Conservation (phyloP, 2,329 filamentous ascomycete species). For the Sporothrix humicola region DNA sequence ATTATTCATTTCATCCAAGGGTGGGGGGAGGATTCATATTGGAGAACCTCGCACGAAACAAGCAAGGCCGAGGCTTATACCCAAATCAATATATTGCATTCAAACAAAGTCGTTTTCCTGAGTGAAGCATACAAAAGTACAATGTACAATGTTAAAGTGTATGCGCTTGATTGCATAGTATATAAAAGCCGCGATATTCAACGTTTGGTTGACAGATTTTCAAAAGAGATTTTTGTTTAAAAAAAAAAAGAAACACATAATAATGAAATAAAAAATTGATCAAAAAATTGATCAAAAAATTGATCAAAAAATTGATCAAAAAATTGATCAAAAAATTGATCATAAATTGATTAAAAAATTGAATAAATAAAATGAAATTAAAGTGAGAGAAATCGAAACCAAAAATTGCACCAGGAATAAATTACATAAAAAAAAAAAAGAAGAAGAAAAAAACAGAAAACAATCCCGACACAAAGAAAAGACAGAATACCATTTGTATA, state of each 20-base stretch:
- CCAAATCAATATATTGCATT: background rate
- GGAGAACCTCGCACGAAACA: background rate
- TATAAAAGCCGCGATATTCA: too few species aligned
- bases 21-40: background rate
- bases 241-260: background rate
- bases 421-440: too few species aligned
- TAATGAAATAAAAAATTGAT: background rate
- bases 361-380: background rate
- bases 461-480: too few species aligned
- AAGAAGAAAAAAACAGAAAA: too few species aligned
- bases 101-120: background rate
- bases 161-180: too few species aligned
- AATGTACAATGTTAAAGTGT: background rate
- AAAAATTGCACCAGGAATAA: too few species aligned
- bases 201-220: background rate
- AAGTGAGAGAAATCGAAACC: too few species aligned
- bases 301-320: background rate
- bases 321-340: background rate
- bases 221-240: background rate
- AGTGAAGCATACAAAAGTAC: background rate
- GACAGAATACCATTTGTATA: too few species aligned
- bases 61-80: background rate
- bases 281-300: background rate
- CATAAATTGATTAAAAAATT: background rate
- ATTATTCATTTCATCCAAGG: slow-evolving; percentile 2